These are phyloP conservation scores for Phytopythium kandeliae DNA, from an alignment of 352 stramenopile species.

Conservation along the genomic window DNA sequence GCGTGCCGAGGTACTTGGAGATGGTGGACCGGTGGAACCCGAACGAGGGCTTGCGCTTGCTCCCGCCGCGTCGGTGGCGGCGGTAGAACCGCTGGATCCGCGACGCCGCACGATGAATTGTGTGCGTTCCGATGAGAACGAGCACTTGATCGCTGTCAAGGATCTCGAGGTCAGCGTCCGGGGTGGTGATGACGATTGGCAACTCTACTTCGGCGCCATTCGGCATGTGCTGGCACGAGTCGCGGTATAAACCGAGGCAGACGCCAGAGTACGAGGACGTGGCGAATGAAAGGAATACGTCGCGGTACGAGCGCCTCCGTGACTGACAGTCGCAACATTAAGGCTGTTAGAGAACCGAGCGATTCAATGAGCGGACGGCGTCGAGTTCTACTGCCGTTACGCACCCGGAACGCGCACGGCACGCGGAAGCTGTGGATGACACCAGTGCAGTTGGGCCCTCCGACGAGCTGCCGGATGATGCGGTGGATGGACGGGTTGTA, in stretches of 20 bases:
- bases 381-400: too few species aligned
- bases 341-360: too few species aligned
- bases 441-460: constrained; percentile 66
- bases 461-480: constrained; percentile 76
- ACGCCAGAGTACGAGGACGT: constrained; percentile 56
- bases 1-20: constrained; percentile 23
- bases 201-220: constrained; percentile 38
- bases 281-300: constrained; percentile 60
- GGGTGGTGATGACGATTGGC: constrained; percentile 74
- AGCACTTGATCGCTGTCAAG: constrained; percentile 49
- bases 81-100: constrained; percentile 51
- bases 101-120: constrained; percentile 51
- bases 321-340: not conserved
- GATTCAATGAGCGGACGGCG: too few species aligned
- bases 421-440: constrained; percentile 61
- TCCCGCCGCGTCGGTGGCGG: not conserved
- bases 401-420: constrained; percentile 34
- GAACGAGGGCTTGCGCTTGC: constrained; percentile 2
- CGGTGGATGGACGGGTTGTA: constrained; percentile 86
- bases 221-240: constrained; percentile 47
- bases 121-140: constrained; percentile 72
- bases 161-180: constrained; percentile 45
- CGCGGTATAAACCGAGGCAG: constrained; percentile 67
- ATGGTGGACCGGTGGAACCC: constrained; percentile 18
- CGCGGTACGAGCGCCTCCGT: constrained; percentile 32